Evolutionary conservation across 1,284 basidiomycete species (phyloP).

Genomic region (Cryptococcus hybrid): DNA sequence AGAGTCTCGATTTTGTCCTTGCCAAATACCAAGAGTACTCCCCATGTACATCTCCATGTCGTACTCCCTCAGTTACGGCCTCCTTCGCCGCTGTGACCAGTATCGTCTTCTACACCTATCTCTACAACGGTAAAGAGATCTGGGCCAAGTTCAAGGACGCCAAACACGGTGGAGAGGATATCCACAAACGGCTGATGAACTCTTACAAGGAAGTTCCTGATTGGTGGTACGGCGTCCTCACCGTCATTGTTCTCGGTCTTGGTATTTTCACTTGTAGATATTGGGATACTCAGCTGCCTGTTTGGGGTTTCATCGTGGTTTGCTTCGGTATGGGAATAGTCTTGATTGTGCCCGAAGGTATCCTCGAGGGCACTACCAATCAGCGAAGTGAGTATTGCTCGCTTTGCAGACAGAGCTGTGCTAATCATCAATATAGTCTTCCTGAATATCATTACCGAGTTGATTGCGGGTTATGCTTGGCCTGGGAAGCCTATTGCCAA

Average conservation of each 20-base stretch:
- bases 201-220: conserved; percentile 73
- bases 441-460: conserved; percentile 56
- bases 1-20: conserved; percentile 20
- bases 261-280: conserved; percentile 36
- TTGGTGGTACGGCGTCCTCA: conserved; percentile 69
- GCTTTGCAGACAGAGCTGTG: background rate
- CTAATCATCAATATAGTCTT: conserved; percentile 17
- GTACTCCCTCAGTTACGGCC: conserved; percentile 53
- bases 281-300: conserved; percentile 65
- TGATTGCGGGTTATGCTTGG: conserved; percentile 60
- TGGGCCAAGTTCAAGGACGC: conserved; percentile 58
- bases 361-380: conserved; percentile 60
- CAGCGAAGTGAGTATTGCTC: conserved; percentile 43
- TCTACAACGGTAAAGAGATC: conserved; percentile 53
- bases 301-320: conserved; percentile 57
- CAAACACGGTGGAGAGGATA: conserved; percentile 60
- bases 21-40: conserved; percentile 30
- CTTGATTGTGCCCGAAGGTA: conserved; percentile 58
- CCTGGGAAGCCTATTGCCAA: conserved; percentile 62
- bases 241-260: conserved; percentile 59
- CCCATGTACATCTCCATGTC: conserved; percentile 28
- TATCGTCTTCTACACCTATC: conserved; percentile 50
- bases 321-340: conserved; percentile 51
- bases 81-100: conserved; percentile 51
- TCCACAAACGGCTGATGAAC: conserved; percentile 80